Conservation (phyloP, 1,284 basidiomycete genomes). For the Malassezia nana region DNA sequence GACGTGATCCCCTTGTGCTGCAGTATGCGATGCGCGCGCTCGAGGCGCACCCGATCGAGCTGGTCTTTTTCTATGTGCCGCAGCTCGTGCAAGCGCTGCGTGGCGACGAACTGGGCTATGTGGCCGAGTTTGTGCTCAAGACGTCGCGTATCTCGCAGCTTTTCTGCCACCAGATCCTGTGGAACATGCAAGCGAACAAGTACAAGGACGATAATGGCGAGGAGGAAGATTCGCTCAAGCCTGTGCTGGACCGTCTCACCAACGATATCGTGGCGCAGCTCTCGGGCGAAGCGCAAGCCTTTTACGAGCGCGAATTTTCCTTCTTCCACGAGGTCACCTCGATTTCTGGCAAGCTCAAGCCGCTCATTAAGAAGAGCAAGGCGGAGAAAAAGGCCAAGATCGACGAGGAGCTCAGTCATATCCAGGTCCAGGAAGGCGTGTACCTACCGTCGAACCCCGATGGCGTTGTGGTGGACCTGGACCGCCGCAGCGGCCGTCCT, state of each 20-base stretch:
- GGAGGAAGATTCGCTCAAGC: slow-evolving; percentile 86
- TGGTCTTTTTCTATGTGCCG: slow-evolving; percentile 98
- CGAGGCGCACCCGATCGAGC: slow-evolving; percentile 82
- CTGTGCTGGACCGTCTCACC: slow-evolving; percentile 77
- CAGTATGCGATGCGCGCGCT: slow-evolving; percentile 96
- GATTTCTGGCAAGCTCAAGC: slow-evolving; percentile 94
- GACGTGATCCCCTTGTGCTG: slow-evolving; percentile 69
- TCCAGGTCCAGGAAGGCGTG: slow-evolving; percentile 80
- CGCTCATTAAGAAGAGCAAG: slow-evolving; percentile 89
- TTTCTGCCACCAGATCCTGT: slow-evolving; percentile 99
- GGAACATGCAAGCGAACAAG: slow-evolving; percentile 99
- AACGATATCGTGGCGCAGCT: slow-evolving; percentile 70
- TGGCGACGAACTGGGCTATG: slow-evolving; percentile 70
- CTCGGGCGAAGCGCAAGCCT: slow-evolving; percentile 77
- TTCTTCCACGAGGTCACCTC: slow-evolving; percentile 96
- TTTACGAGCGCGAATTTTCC: slow-evolving; percentile 87
- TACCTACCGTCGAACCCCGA: slow-evolving; percentile 97
- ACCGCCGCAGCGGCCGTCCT: slow-evolving; percentile 89
- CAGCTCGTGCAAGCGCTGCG: slow-evolving; percentile 92
- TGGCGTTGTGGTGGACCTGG: slow-evolving; percentile 87
- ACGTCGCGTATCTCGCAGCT: slow-evolving; percentile 93
- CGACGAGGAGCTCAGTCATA: slow-evolving; percentile 98
- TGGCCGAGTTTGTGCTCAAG: slow-evolving; percentile 89
- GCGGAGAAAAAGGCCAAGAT: slow-evolving; percentile 99
- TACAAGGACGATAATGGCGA: slow-evolving; percentile 70